Evolutionary conservation across 768 basidiomycete species (phyloP).

Genomic region (Suillus fuscotomentosus): DNA sequence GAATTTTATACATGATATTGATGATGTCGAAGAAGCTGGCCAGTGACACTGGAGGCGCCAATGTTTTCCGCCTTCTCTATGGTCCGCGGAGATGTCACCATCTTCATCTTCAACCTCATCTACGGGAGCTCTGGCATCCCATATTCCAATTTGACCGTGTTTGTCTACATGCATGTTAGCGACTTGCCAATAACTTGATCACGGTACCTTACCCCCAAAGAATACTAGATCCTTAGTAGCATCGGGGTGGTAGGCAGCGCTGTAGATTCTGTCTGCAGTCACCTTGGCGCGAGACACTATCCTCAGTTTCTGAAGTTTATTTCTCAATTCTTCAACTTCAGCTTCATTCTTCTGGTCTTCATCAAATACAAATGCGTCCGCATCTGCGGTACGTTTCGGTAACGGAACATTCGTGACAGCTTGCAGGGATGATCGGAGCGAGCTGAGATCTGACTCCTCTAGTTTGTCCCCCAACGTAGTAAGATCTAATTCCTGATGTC

Average conservation of each 20-base stretch:
- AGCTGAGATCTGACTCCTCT: conserved; percentile 41
- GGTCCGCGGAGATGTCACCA: conserved; percentile 39
- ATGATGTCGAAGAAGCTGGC: conserved; percentile 79
- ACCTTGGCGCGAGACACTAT: conserved; percentile 82
- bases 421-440: conserved; percentile 46
- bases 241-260: conserved; percentile 80
- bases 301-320: conserved; percentile 53
- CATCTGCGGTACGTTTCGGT: conserved; percentile 38
- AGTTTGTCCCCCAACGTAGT: conserved; percentile 45
- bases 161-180: conserved; percentile 53
- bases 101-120: conserved; percentile 72
- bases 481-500: conserved; percentile 66
- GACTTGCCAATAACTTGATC: not conserved
- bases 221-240: conserved; percentile 80
- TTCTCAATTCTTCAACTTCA: conserved; percentile 52
- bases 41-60: conserved; percentile 83
- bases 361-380: conserved; percentile 53
- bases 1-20: conserved; percentile 75
- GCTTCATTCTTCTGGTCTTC: conserved; percentile 44
- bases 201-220: conserved; percentile 60
- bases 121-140: conserved; percentile 74
- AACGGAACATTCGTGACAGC: conserved; percentile 34
- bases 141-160: conserved; percentile 79
- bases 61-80: conserved; percentile 67
- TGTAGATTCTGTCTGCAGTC: conserved; percentile 71